Evolutionary conservation across 768 basidiomycete species (phyloP).

Genomic region (Naganishia onofrii): DNA sequence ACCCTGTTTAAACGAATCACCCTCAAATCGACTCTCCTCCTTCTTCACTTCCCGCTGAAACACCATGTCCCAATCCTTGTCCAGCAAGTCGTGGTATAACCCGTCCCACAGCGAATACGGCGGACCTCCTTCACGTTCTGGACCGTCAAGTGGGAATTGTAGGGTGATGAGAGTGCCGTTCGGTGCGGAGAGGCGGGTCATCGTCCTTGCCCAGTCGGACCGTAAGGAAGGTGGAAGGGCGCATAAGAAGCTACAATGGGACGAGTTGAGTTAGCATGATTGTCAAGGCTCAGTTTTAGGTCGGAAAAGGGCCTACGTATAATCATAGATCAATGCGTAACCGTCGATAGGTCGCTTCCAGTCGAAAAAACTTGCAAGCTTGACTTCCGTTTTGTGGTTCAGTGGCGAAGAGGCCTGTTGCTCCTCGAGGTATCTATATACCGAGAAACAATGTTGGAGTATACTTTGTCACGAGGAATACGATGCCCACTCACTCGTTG

Average conservation of each 20-base stretch:
- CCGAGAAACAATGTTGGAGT: not conserved
- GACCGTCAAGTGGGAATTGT: conserved; percentile 43
- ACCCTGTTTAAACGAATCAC: conserved; percentile 2
- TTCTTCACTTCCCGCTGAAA: conserved; percentile 32
- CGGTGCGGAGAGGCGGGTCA: conserved; percentile 31
- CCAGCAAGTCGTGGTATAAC: conserved; percentile 43
- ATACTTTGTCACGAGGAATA: not conserved
- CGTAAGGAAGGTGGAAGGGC: conserved; percentile 40
- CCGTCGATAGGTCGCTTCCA: conserved; percentile 30
- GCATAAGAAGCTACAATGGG: conserved; percentile 45
- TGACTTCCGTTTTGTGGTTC: conserved; percentile 25
- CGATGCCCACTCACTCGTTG: conserved; percentile 32
- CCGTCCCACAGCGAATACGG: conserved; percentile 39
- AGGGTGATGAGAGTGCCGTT: conserved; percentile 40
- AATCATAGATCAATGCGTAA: conserved; percentile 44
- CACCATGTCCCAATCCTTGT: conserved; percentile 39
- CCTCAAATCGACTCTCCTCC: conserved; percentile 26
- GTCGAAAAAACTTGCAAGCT: conserved; percentile 41
- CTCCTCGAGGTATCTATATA: conserved; percentile 36
- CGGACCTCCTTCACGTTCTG: conserved; percentile 32
- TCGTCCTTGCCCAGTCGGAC: conserved; percentile 35
- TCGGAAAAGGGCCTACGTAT: conserved; percentile 42
- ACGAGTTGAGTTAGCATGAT: not conserved
- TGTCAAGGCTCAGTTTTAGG: not conserved
- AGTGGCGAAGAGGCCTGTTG: conserved; percentile 23